phyloP scores from a whole-genome alignment of 768 basidiomycete species.

The Psilocybe cyanescens region DNA sequence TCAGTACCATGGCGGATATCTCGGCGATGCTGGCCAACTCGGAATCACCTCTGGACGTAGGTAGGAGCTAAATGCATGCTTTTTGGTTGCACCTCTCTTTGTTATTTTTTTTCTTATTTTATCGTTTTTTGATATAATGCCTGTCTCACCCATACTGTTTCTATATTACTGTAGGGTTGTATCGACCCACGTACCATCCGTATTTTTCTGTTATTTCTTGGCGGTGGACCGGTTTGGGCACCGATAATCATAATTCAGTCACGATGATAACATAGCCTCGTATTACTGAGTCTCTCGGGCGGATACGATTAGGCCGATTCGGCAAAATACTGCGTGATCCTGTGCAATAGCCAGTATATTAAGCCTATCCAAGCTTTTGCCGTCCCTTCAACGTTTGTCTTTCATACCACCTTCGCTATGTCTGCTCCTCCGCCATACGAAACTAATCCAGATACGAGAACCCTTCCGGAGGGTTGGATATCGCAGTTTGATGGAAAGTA shows the following conservation, averaged over 20 bases:
- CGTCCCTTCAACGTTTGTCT: neutral
- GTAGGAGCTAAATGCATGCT: slow-evolving; percentile 4
- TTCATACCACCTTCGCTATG: slow-evolving; percentile 26
- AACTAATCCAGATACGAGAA: slow-evolving; percentile 59
- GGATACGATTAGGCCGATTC: slow-evolving; percentile 1
- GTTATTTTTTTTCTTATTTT: slow-evolving; percentile 24
- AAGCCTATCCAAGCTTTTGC: slow-evolving; percentile 12
- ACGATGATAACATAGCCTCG: slow-evolving; percentile 4
- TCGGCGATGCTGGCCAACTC: slow-evolving; percentile 4
- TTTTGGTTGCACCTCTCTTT: slow-evolving; percentile 18
- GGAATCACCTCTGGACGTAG: slow-evolving; percentile 7
- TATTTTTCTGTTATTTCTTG: slow-evolving; percentile 20
- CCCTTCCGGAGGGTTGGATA: slow-evolving; percentile 71
- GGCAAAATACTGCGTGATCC: slow-evolving; percentile 31
- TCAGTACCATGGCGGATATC: neutral
- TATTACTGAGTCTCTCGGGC: slow-evolving; percentile 2
- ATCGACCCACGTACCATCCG: slow-evolving; percentile 15
- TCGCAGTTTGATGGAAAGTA: slow-evolving; percentile 71
- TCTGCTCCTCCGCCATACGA: slow-evolving; percentile 49
- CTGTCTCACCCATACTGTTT: slow-evolving; percentile 26
- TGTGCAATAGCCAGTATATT: slow-evolving; percentile 24
- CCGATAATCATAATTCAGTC: slow-evolving; percentile 27
- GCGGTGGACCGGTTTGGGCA: slow-evolving; percentile 22
- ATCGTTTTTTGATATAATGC: slow-evolving; percentile 25
- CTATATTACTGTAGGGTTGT: slow-evolving; percentile 27